Evolutionary conservation across 352 stramenopile species (phyloP), one percentile per base, ranked within the genome.

Genomic region (Phytopythium delawarense): DNA sequence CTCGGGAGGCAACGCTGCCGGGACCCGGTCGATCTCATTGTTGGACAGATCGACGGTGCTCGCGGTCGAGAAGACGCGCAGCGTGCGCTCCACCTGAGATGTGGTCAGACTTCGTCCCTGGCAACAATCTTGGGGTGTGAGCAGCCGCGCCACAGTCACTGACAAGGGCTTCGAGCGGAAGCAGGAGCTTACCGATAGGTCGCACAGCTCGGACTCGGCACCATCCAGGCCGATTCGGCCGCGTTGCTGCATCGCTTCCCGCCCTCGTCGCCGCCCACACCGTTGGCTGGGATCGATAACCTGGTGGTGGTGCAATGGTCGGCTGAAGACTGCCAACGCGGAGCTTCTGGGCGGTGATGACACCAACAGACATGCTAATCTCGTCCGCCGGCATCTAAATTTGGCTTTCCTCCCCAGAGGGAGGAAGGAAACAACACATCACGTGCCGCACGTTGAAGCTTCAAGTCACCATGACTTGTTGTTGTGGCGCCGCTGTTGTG

Each of bases 21-120:
- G 81, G 21, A 92, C 66, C 37, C 72, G 72, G 55, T 89, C 79
- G 21, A 91, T 79, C 54, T 90, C 80, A 32, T 91, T 91, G 64
- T 88, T 90, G 25, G 81, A 89, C 59, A 93, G 70, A 56, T 91
- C 76, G 48, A 90, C 81, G 0, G 75, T 78, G 44, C 79, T 65
- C 1, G 80, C 81, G 2, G 76, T 86, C 52, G 81, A 69, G 39
- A 91, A 91, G 15, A 93, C 78, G 15, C 79, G 78, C 9, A 90
- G 72, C 15, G 75, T 88, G 20, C 78, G 76, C 50, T 91, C 80
- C 15, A 86, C 70, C 57, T 91, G 81, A 0, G 52, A 62, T 7
- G 74, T 75, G 20, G 74, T 82, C 45, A 92, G 66, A 12, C 71
- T 72, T 52, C 82, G 80, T 1, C 79, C 76, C 82, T 91, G 39